phyloP scores from a whole-genome alignment of 495 filamentous ascomycete genomes.

The Penicillium steckii region DNA sequence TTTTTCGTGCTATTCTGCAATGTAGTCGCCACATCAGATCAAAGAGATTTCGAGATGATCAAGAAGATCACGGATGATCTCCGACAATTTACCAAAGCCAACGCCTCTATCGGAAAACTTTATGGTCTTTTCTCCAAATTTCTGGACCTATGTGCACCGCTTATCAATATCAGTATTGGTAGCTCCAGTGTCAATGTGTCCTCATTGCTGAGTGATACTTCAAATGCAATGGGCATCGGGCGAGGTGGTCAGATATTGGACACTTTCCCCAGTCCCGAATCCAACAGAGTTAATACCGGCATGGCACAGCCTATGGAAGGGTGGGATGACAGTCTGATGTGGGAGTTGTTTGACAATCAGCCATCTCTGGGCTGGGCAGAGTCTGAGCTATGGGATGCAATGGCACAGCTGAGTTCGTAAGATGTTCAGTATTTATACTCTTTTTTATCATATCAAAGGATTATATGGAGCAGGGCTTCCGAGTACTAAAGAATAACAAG shows the following conservation, averaged over 20 bases:
- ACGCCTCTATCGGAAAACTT: conserved; percentile 27
- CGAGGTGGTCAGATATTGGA: neutral
- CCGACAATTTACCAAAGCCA: conserved; percentile 22
- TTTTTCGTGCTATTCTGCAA: conserved; percentile 38
- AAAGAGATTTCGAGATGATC: conserved; percentile 30
- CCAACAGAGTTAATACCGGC: neutral
- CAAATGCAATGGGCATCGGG: conserved; percentile 7
- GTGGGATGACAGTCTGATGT: conserved; percentile 33
- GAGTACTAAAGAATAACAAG: too few relatives aligned
- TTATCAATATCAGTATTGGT: conserved; percentile 13
- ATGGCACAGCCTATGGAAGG: conserved; percentile 15
- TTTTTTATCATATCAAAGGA: too few relatives aligned
- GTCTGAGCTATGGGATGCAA: conserved; percentile 23
- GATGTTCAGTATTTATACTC: neutral
- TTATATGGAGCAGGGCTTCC: too few relatives aligned
- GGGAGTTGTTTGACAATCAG: conserved; percentile 33
- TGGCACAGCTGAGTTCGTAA: conserved; percentile 14
- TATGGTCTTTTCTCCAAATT: conserved; percentile 31
- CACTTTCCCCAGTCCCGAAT: neutral
- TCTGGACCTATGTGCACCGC: conserved; percentile 23
- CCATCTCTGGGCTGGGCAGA: conserved; percentile 32
- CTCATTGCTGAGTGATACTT: neutral
- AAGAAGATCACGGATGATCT: conserved; percentile 26
- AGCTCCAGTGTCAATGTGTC: neutral
- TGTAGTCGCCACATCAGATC: conserved; percentile 30